Percentiles rank a stretch among this genome's conserved stretches.
Conservation (phyloP, 2,329 filamentous ascomycete genomes). For the Rutstroemia sp. region DNA sequence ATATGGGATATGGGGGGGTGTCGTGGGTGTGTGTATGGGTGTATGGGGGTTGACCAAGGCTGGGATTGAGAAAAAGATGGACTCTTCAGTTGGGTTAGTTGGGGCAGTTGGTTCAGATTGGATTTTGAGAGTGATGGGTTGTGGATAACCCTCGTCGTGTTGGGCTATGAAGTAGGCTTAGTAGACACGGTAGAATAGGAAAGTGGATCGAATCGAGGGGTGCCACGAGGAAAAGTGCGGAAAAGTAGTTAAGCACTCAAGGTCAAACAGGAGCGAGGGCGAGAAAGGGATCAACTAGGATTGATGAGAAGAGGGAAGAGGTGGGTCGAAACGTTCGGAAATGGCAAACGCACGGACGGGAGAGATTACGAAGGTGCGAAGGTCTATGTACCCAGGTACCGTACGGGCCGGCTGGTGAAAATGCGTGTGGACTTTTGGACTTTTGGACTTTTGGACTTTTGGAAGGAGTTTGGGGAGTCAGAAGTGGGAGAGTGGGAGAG, state of each 20-base stretch:
- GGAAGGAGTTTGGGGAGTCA: no score
- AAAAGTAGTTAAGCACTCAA: neutral
- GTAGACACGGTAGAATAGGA: no score
- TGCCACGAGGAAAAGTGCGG: constrained; percentile 11
- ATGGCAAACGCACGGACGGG: constrained; percentile 2
- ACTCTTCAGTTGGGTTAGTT: no score
- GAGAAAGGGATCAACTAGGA: neutral
- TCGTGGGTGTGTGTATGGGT: neutral
- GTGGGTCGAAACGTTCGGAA: constrained; percentile 4
- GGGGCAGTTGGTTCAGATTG: no score
- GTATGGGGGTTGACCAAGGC: neutral
- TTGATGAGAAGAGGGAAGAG: constrained; percentile 2
- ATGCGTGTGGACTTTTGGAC: no score
- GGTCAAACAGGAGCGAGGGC: neutral
- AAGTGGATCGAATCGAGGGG: neutral
- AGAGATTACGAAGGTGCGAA: no score
- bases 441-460: no score
- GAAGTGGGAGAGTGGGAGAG: no score
- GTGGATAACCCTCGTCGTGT: neutral
- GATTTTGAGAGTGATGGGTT: neutral
- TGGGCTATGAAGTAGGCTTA: neutral
- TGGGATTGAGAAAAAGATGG: neutral
- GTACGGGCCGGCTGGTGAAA: neutral
- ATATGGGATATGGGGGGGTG: neutral
- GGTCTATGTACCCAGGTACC: no score